Evolutionary conservation across 768 basidiomycete species (phyloP), one percentile per base, ranked within the genome.

Genomic region (Plicaturopsis crispa): DNA sequence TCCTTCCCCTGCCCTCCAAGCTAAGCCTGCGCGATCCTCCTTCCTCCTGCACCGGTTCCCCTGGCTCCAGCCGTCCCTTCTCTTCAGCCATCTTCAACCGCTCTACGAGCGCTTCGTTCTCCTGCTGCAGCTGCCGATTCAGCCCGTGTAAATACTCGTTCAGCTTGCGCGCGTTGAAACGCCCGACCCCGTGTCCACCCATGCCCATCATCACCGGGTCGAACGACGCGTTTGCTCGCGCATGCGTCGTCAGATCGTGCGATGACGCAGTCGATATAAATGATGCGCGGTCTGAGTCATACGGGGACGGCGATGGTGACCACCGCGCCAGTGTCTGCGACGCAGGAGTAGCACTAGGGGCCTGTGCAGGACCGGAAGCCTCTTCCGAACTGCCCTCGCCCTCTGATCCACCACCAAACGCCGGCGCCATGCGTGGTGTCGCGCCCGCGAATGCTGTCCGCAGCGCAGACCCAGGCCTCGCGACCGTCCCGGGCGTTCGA

Each of bases 131-230:
- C 39, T 82, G 70, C 31, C 80, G 66, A 56, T 94, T 94, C 36
- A 94, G 65, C 7, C 83, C 80, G 58, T 93, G 87, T 51, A 94
- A 57, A 55, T 94, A 93, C 8, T 72, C 69, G 43, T 94, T 93
- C 46, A 94, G 59, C 59, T 91, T 94, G 13, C 73, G 72, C 2
- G 84, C 84, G 55, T 93, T 88, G 60, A 91, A 91, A 20, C 82
- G 67, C 12, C 82, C 80, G 21, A 87, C 74, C 13, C 79, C 83
- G 31, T 76, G 72, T 13, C 73, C 76, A 26, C 68, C 67, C 18
- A 73, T 73, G 5, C 72, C 70, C 6, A 78, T 82, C 53, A 87
- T 77, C 2, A 79, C 75, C 18, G 85, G 85, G 50, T 92, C 91
- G 44, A 92, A 89, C 6, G 88, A 91, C 10, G 87, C 86, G 51